phyloP scores from a whole-genome alignment of 2,329 filamentous ascomycete genomes.

The Aspergillus sojae region DNA sequence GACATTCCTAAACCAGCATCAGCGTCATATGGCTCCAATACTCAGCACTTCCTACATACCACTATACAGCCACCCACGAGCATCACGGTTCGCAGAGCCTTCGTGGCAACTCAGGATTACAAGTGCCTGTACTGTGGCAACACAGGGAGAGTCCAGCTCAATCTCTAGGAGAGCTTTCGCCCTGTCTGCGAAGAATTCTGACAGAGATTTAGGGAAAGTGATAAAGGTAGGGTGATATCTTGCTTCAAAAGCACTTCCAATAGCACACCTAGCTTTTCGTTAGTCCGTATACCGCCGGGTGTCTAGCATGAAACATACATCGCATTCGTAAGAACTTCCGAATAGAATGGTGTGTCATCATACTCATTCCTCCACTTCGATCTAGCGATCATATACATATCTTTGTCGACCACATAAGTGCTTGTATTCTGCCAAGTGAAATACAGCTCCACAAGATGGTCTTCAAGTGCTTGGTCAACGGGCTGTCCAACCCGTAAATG shows the following conservation, averaged over 20 bases:
- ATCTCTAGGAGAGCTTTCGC: constrained; percentile 51
- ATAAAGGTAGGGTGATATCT: constrained; percentile 48
- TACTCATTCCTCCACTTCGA: constrained; percentile 40
- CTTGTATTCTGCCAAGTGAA: constrained; percentile 54
- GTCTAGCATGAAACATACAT: constrained; percentile 28
- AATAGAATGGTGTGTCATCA: constrained; percentile 45
- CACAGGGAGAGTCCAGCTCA: constrained; percentile 50
- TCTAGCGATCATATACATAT: constrained; percentile 41
- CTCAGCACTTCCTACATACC: constrained; percentile 30
- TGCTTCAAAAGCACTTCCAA: constrained; percentile 48
- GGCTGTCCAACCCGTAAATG: constrained; percentile 45
- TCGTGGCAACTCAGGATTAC: constrained; percentile 51
- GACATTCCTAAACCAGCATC: constrained; percentile 41
- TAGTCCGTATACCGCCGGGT: background rate
- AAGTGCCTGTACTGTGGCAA: constrained; percentile 53
- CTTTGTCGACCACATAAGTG: constrained; percentile 49
- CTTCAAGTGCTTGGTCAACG: constrained; percentile 45
- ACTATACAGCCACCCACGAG: constrained; percentile 52
- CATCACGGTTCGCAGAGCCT: constrained; percentile 47
- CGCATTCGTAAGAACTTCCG: constrained; percentile 45
- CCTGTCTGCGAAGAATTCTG: constrained; percentile 45
- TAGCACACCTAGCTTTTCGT: constrained; percentile 37
- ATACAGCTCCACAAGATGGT: constrained; percentile 49
- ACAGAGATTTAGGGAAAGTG: constrained; percentile 39
- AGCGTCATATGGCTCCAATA: background rate